Evolutionary conservation across 1,139 yeast species (phyloP), one percentile per base, ranked within the genome.

Genomic region (Yamadazyma blattariae): DNA sequence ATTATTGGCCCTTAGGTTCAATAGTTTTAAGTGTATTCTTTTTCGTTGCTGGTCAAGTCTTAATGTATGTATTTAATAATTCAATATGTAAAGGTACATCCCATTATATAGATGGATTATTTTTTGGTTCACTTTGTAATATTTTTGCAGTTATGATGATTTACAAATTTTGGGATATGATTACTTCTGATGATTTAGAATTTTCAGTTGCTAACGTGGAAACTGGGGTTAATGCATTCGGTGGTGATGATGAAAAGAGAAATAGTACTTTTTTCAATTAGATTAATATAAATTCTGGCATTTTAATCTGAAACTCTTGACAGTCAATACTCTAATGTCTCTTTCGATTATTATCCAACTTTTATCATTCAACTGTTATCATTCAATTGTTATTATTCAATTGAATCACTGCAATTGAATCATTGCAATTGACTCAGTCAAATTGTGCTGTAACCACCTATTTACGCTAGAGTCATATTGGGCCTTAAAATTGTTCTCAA

Each of bases 111-210:
- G 98, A 92, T 52, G 97, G 97, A 1, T 61, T 88, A 23, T 84
- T 90, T 56, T 86, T 90, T 52, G 95, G 90, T 17, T 74, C 94
- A 23, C 52, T 87, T 30, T 79, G 95, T 53, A 87, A 86, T 55
- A 57, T 88, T 33, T 85, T 88, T 51, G 74, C 95, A 7, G 67
- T 84, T 37, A 89, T 92, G 96, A 90, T 92, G 97, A 70, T 90
- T 38, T 90, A 89, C 67, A 90, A 92, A 61, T 87, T 81, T 50
- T 92, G 97, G 97, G 97, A 90, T 52, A 86, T 88, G 77, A 83
- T 92, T 36, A 92, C 97, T n/a, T 79, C 82, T 40, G 97, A 92
- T 53, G 97, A 92, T 57, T 77, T 90, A 52, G 98, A 92, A 61
- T 92, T 92, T 58, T 79, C 92, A 34, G 95, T 88, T 35, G 74